phyloP scores from a whole-genome alignment of 768 basidiomycete species.

The Suillus decipiens region DNA sequence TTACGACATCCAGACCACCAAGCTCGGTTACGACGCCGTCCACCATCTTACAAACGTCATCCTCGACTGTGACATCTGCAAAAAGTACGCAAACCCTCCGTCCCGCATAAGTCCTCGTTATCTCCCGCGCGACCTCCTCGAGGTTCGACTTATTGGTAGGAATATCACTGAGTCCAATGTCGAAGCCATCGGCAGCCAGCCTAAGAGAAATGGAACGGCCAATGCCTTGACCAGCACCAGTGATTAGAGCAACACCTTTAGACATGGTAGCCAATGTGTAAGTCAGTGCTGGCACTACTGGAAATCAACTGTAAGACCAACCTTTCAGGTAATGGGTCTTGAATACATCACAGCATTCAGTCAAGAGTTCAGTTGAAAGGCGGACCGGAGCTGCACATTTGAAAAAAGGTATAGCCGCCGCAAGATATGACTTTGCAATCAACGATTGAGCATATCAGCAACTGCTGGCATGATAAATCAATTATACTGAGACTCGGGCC shows the following conservation, averaged over 20 bases:
- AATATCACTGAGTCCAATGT: constrained; percentile 34
- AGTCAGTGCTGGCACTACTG: not conserved
- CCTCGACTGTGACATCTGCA: constrained; percentile 45
- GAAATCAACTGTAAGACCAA: not conserved
- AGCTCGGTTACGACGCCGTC: constrained; percentile 30
- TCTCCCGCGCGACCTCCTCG: constrained; percentile 29
- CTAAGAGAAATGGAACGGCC: constrained; percentile 35
- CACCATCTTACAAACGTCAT: constrained; percentile 44
- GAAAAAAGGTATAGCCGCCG: no score
- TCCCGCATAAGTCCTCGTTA: constrained; percentile 27
- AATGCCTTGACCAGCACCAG: constrained; percentile 33
- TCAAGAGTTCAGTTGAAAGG: not conserved
- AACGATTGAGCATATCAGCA: no score
- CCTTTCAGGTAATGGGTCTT: not conserved
- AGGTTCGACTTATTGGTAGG: constrained; percentile 20
- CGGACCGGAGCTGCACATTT: not conserved
- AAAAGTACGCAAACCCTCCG: constrained; percentile 25
- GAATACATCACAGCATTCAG: not conserved
- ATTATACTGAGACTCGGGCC: no score
- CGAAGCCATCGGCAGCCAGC: constrained; percentile 35
- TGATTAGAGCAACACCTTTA: constrained; percentile 36
- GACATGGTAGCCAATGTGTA: not conserved
- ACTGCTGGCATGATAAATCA: no score
- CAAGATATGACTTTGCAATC: not conserved
- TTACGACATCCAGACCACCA: constrained; percentile 51